A percentile compares a stretch with the other conserved stretches of the same genome.
These are phyloP conservation scores for Nepenthes alata DNA, from an alignment of 179 eudicot species.

Conservation along the genomic window DNA sequence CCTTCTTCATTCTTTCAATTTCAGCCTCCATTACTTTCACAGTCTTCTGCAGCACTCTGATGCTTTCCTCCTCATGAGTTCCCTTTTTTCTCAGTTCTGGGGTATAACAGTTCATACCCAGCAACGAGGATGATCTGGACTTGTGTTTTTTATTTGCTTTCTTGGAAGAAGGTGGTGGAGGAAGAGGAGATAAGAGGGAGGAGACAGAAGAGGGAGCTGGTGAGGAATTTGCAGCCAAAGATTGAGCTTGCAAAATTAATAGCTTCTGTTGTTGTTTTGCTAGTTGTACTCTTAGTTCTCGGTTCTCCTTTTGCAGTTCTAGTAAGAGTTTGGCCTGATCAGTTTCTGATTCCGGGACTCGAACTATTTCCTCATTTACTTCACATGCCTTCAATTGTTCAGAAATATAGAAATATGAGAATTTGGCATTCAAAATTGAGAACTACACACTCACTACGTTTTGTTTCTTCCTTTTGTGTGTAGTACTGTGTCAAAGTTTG, in stretches of 20 bases:
- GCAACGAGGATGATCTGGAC: slow-evolving; percentile 20
- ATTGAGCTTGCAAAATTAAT: slow-evolving; percentile 45
- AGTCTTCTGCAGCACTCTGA: slow-evolving; percentile 38
- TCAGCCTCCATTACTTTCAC: slow-evolving; percentile 49
- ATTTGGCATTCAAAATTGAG: not conserved
- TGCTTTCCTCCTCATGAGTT: slow-evolving; percentile 24
- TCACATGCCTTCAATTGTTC: slow-evolving; percentile 39
- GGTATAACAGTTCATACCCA: slow-evolving; percentile 33
- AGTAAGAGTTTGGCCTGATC: slow-evolving; percentile 67
- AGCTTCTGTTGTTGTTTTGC: slow-evolving; percentile 71
- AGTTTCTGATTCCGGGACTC: slow-evolving; percentile 34
- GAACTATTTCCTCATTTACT: slow-evolving; percentile 44
- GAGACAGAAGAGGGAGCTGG: slow-evolving; percentile 37
- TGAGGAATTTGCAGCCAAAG: slow-evolving; percentile 48
- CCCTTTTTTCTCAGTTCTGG: slow-evolving; percentile 52
- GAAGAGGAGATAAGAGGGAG: slow-evolving; percentile 17
- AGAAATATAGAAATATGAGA: not conserved
- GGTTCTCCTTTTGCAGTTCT: slow-evolving; percentile 71
- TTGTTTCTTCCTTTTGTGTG: no score
- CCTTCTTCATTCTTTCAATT: slow-evolving; percentile 58
- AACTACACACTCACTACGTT: not conserved
- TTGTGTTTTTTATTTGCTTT: slow-evolving; percentile 32
- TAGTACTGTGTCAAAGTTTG: no score
- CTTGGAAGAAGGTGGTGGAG: slow-evolving; percentile 32
- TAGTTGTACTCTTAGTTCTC: slow-evolving; percentile 52